Conservation (phyloP, 495 filamentous ascomycete genomes). For the Immersiella caudata region DNA sequence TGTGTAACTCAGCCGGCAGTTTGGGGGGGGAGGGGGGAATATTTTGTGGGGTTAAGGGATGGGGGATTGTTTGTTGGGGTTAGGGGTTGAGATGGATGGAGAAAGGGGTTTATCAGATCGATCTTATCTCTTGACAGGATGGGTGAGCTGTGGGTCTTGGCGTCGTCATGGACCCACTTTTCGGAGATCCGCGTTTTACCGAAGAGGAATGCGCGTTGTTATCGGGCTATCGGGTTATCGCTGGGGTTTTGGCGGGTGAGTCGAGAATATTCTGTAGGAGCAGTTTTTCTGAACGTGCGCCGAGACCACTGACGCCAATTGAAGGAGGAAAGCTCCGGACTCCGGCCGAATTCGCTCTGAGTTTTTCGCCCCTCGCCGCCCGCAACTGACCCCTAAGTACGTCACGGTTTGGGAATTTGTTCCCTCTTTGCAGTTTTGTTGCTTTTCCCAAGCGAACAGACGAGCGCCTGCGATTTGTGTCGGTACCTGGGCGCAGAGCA, state of each 20-base stretch:
- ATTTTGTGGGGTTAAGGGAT: not conserved
- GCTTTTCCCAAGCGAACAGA: not conserved
- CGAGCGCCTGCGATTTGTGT: not conserved
- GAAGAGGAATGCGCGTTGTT: not conserved
- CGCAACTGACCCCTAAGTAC: not conserved
- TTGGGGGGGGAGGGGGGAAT: not conserved
- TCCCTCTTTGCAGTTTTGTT: not conserved
- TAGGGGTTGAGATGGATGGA: not conserved
- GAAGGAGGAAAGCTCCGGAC: slow-evolving; percentile 12
- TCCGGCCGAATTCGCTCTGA: slow-evolving; percentile 15
- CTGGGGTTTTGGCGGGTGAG: not conserved
- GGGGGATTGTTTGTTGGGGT: not conserved
- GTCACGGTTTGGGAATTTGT: not conserved
- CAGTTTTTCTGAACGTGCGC: not conserved
- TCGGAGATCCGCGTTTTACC: not conserved
- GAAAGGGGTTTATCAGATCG: slow-evolving; percentile 1
- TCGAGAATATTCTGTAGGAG: slow-evolving; percentile 18
- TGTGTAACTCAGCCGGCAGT: slow-evolving; percentile 1
- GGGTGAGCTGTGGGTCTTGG: not conserved
- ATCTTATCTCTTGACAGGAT: not conserved
- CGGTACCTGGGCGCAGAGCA: not conserved
- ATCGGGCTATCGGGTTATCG: not conserved
- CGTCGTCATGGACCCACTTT: not conserved
- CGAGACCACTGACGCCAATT: slow-evolving; percentile 1
- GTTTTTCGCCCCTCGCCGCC: slow-evolving; percentile 7